phyloP scores from a whole-genome alignment of 305 asterid genomes.

The Solanum chacoense region DNA sequence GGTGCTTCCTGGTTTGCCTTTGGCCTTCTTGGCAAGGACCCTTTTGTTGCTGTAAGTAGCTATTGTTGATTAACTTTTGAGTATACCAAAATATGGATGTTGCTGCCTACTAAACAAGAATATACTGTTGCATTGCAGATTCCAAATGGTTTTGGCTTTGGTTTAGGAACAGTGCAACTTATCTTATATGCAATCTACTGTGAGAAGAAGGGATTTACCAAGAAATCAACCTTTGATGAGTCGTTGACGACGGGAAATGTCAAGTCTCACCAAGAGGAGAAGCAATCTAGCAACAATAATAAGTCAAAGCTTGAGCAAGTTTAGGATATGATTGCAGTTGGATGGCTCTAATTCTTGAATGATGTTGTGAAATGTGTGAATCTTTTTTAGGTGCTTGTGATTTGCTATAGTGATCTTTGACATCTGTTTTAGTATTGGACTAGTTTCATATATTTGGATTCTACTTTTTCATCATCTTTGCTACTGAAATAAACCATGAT shows the following conservation, averaged over 20 bases:
- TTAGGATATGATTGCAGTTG: neutral
- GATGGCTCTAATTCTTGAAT: neutral
- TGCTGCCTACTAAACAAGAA: neutral
- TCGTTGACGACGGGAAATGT: slow-evolving; percentile 20
- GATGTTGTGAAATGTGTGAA: neutral
- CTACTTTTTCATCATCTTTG: neutral
- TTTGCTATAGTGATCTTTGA: neutral
- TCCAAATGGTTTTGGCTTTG: slow-evolving; percentile 68
- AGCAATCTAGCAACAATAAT: neutral
- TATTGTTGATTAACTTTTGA: neutral
- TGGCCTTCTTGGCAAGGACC: slow-evolving; percentile 80
- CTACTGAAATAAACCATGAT: neutral
- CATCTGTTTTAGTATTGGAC: neutral
- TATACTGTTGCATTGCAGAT: slow-evolving; percentile 26
- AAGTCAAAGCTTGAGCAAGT: slow-evolving; percentile 18
- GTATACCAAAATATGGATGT: neutral
- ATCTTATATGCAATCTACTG: slow-evolving; percentile 57
- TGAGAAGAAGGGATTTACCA: slow-evolving; percentile 28
- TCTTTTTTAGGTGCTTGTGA: neutral
- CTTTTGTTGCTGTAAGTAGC: slow-evolving; percentile 69
- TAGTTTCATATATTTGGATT: neutral
- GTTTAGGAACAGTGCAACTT: slow-evolving; percentile 58
- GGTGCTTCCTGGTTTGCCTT: slow-evolving; percentile 82
- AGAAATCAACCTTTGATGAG: slow-evolving; percentile 3
- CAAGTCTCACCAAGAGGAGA: slow-evolving; percentile 18